Conservation (phyloP, 1,284 basidiomycete species). For the Ustilago loliicola region DNA sequence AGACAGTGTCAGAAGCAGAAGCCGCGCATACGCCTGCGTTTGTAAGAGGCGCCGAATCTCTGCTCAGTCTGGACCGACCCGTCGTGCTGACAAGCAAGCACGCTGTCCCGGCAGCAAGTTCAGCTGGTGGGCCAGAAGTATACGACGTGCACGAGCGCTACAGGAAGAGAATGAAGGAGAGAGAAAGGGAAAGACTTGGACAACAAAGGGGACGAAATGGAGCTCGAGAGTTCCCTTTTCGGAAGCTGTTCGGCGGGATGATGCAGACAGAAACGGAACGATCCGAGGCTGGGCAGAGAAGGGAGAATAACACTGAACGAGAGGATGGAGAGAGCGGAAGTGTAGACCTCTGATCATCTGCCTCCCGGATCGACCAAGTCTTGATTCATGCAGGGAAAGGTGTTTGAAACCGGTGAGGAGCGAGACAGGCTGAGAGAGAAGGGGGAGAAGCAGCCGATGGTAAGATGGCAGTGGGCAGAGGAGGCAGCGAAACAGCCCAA, state of each 20-base stretch:
- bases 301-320: not conserved
- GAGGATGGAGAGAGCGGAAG: not conserved
- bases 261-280: not conserved
- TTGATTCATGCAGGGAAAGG: constrained; percentile 11
- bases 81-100: not conserved
- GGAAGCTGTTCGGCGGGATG: constrained; percentile 12
- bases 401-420: constrained; percentile 18
- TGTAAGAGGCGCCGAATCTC: not conserved
- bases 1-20: constrained; percentile 4
- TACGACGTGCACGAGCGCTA: not conserved
- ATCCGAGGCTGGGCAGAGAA: not conserved
- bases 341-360: not conserved
- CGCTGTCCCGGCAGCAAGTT: not conserved
- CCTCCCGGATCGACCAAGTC: not conserved
- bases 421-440: not conserved
- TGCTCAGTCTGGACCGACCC: not conserved
- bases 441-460: constrained; percentile 3
- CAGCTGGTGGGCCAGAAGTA: not conserved
- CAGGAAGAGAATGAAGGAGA: not conserved
- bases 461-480: not conserved
- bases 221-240: constrained; percentile 3
- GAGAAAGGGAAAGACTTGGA: not conserved
- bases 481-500: not conserved
- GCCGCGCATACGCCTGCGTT: constrained; percentile 3
- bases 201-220: constrained; percentile 1